phyloP scores from a whole-genome alignment of 495 filamentous ascomycete genomes.

The Lasiosphaeria miniovina region DNA sequence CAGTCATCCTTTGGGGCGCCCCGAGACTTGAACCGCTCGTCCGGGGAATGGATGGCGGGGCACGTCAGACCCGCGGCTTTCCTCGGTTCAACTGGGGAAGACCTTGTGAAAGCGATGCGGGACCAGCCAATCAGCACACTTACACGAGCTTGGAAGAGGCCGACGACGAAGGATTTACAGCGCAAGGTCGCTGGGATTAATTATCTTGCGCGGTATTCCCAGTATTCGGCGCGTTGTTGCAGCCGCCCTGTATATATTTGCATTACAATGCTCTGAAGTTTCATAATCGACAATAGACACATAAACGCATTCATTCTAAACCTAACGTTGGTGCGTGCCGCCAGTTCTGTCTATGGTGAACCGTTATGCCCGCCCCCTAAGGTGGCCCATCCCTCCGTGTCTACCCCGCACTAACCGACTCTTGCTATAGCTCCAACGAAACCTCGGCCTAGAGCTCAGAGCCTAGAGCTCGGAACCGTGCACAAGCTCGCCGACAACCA shows the following conservation, averaged over 20 bases:
- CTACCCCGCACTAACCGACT: not conserved
- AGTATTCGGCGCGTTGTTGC: too few relatives aligned
- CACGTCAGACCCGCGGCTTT: constrained; percentile 28
- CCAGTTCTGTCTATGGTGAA: not conserved
- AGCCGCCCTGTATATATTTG: too few relatives aligned
- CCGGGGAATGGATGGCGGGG: constrained; percentile 25
- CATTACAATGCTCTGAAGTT: too few relatives aligned
- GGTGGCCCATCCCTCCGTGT: not conserved
- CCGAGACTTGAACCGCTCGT: constrained; percentile 20
- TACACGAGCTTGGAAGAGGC: too few relatives aligned
- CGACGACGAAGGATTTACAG: too few relatives aligned
- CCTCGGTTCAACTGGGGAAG: constrained; percentile 28
- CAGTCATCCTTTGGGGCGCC: not conserved
- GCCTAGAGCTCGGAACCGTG: not conserved
- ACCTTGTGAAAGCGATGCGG: constrained; percentile 14
- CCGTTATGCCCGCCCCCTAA: too few relatives aligned
- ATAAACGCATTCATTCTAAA: too few relatives aligned
- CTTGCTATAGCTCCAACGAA: not conserved
- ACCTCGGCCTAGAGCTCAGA: not conserved
- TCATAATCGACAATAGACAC: too few relatives aligned
- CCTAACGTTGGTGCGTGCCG: too few relatives aligned
- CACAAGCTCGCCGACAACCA: constrained; percentile 1
- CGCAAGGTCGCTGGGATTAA: too few relatives aligned
- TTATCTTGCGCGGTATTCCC: too few relatives aligned
- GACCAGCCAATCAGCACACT: not conserved